Evolutionary conservation across 495 filamentous ascomycete genomes (phyloP).

Genomic region (Tuber indicum): DNA sequence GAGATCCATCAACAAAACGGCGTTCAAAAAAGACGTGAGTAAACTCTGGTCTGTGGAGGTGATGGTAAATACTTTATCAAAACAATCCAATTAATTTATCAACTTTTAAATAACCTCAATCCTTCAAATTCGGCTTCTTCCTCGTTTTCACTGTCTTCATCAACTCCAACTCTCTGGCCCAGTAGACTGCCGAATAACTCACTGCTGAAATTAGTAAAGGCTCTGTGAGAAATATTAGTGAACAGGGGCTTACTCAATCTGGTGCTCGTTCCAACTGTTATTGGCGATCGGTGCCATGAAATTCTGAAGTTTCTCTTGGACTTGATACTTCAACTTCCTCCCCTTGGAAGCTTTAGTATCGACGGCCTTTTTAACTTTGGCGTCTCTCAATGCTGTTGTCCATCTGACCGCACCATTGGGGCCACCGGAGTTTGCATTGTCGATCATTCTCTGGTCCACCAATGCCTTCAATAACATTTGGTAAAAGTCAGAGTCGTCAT

Average conservation of each 20-base stretch:
- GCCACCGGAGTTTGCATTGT: conserved; percentile 47
- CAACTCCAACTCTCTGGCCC: conserved; percentile 66
- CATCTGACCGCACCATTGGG: conserved; percentile 44
- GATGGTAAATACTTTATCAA: neutral
- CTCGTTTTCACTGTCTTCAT: conserved; percentile 59
- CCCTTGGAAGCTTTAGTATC: conserved; percentile 96
- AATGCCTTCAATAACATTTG: conserved; percentile 84
- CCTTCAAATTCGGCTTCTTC: conserved; percentile 60
- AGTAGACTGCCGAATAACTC: conserved; percentile 85
- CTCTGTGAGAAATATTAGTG: neutral
- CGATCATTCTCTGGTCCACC: conserved; percentile 71
- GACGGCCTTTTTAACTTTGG: conserved; percentile 76
- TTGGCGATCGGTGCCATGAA: conserved; percentile 90
- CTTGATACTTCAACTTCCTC: conserved; percentile 81
- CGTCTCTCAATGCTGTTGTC: conserved; percentile 64
- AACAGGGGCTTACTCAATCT: conserved; percentile 51
- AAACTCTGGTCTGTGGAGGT: neutral
- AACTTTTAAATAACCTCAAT: conserved; percentile 63
- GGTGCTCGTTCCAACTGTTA: conserved; percentile 42
- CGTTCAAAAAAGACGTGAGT: neutral
- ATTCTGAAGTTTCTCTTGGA: conserved; percentile 95
- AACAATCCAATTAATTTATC: conserved; percentile 1
- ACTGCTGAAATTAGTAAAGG: conserved; percentile 15
- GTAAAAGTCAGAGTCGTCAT: conserved; percentile 93
- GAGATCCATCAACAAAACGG: neutral